Evolutionary conservation across 768 basidiomycete species (phyloP), one percentile per base, ranked within the genome.

Genomic region (Termitomyces sp.): DNA sequence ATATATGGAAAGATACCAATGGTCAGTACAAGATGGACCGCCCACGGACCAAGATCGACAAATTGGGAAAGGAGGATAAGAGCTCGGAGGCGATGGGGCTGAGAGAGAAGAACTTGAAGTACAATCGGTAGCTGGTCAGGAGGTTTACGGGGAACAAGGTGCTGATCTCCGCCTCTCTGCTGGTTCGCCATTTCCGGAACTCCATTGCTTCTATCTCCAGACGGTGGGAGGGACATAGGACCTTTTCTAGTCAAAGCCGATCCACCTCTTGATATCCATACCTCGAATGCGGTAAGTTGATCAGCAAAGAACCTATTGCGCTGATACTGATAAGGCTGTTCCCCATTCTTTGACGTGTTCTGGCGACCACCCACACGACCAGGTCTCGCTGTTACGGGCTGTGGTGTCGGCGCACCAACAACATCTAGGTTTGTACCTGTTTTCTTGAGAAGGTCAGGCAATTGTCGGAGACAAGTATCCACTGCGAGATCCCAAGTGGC

Each of bases 1-100:
- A 98, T 98, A 69, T 98, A 99, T 4, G 97, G 96, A 77, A 98
- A 98, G 67, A 98, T 98, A 13, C 97, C 97, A 65, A 99, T 98
- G 6, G 90, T 89, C 36, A 99, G 80, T 13, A 96, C 94, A 15
- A 98, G 84, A 64, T 97, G 90, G 49, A 98, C 97, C 0, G 97
- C 97, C 96, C 97, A 98, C 13, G 97, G 95, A 0, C 97, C 97
- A 7, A 99, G 83, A 69, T 99, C 97, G 65, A 98, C 94, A 64
- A 98, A 99, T 73, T 95, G 92, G 34, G 94, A 96, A 5, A 99
- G 82, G 24, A 98, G 84, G 62, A 98, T 96, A 59, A 99, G 86
- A 2, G 97, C 97, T 7, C 94, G 87, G 5, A 98, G 84, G 41
- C 97, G 88, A 71, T 98, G 95, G 0, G 92, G 92, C 66, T 98